phyloP scores from a whole-genome alignment of 202 grass and related monocot species.

The Musa balbisiana region DNA sequence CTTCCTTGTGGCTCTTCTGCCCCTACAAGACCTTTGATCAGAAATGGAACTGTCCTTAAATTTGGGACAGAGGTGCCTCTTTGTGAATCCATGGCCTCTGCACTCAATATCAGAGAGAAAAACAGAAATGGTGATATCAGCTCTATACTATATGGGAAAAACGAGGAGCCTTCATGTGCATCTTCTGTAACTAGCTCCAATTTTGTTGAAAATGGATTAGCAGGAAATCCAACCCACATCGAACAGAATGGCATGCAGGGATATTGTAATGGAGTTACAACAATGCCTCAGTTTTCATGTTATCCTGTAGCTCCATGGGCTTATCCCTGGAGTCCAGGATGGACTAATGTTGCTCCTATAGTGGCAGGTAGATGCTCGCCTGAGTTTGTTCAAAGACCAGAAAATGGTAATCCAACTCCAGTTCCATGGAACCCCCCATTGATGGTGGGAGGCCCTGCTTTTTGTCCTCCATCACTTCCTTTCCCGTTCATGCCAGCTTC shows the following conservation, averaged over 20 bases:
- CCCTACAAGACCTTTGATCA: constrained; percentile 22
- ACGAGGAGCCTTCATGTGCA: constrained; percentile 27
- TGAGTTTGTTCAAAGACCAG: constrained; percentile 34
- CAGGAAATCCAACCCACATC: constrained; percentile 25
- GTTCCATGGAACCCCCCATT: constrained; percentile 39
- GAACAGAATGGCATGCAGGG: constrained; percentile 38
- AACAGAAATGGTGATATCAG: constrained; percentile 33
- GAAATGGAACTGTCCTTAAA: constrained; percentile 36
- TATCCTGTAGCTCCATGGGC: constrained; percentile 51
- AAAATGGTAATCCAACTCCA: constrained; percentile 28
- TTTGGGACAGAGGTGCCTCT: constrained; percentile 43
- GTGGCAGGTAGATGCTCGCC: constrained; percentile 32
- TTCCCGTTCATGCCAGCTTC: constrained; percentile 59
- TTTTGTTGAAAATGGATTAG: constrained; percentile 26
- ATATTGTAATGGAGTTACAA: constrained; percentile 40
- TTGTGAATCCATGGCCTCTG: constrained; percentile 50
- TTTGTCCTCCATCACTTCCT: constrained; percentile 47
- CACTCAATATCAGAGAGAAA: constrained; percentile 49
- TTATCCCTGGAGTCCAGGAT: constrained; percentile 76
- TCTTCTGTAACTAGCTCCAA: constrained; percentile 40
- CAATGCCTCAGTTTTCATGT: constrained; percentile 54
- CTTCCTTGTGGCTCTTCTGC: constrained; percentile 1
- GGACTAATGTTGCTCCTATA: constrained; percentile 44
- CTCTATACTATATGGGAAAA: constrained; percentile 25
- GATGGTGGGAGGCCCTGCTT: constrained; percentile 36